phyloP scores from a whole-genome alignment of 192 early-diverging fungal genomes.

The Coemansia sp. region DNA sequence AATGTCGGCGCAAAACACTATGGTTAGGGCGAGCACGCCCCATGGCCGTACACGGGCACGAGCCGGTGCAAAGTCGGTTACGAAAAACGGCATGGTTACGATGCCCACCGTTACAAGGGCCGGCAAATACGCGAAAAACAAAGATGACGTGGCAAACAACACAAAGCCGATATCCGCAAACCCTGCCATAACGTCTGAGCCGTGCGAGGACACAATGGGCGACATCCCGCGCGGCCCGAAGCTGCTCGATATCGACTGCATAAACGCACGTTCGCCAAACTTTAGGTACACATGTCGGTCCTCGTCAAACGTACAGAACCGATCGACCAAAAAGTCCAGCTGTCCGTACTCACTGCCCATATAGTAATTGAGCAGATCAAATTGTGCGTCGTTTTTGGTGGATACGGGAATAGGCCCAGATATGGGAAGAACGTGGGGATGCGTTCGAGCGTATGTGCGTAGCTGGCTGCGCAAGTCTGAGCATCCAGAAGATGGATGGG shows the following conservation, averaged over 20 bases:
- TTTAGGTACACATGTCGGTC: conserved; percentile 42
- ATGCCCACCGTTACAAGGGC: conserved; percentile 32
- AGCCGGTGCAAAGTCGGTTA: conserved; percentile 42
- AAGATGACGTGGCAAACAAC: conserved; percentile 15
- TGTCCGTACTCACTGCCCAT: conserved; percentile 37
- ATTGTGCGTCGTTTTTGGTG: conserved; percentile 10
- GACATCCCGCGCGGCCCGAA: conserved; percentile 36
- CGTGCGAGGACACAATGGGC: not conserved
- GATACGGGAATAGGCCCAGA: conserved; percentile 14
- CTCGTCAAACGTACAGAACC: conserved; percentile 40
- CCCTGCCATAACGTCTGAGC: conserved; percentile 10
- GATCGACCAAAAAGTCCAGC: conserved; percentile 45
- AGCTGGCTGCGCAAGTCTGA: conserved; percentile 24
- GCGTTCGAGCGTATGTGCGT: conserved; percentile 4
- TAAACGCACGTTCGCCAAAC: conserved; percentile 44
- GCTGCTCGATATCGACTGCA: conserved; percentile 44
- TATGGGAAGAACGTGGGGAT: conserved; percentile 19
- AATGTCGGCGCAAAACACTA: conserved; percentile 31
- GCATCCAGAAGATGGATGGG: conserved; percentile 21
- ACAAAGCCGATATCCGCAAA: conserved; percentile 31
- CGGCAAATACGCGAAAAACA: conserved; percentile 41
- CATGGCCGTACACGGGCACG: conserved; percentile 34
- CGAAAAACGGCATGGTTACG: conserved; percentile 34
- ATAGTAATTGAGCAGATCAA: conserved; percentile 25
- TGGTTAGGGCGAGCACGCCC: conserved; percentile 28